Evolutionary conservation across 83 land plant genomes (phyloP), one percentile per base, ranked within the genome.

Genomic region (Thuja plicata): DNA sequence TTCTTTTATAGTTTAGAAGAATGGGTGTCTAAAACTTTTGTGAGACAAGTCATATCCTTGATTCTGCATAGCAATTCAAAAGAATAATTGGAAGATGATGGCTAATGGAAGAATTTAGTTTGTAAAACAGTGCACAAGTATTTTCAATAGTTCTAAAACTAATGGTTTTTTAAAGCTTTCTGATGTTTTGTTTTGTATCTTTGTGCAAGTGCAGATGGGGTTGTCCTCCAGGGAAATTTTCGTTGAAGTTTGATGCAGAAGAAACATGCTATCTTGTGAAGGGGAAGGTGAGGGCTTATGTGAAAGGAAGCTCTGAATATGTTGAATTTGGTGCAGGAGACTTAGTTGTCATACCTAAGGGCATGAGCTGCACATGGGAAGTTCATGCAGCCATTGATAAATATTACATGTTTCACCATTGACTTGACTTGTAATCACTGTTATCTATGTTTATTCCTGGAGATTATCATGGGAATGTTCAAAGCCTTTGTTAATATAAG

Each of bases 281-380:
- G 91, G 97, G 97, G 66, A 95, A 91, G 85, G 96, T 96, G 82
- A 95, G 88, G 89, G 96, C 91, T 27, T 94, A 91, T 87, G 89
- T 90, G 4, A 94, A 95, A 88, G 96, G 95, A 7, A 92, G 93
- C 0, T 90, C 94, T 9, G 95, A 94, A 38, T 89, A 54, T 43
- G 93, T 94, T 60, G 97, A 95, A 88, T 91, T 95, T 86, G 95
- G 95, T 6, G 96, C 94, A 35, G 97, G 97, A 27, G 95, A 96
- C 79, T 87, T 96, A 46, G 97, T 94, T 15, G 90, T 92, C 48
- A 90, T 96, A 84, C 97, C 96, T 2, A 92, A 95, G 84, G 96
- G 96, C 17, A 90, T 96, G 77, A 94, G 95, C 89, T 96, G 97
- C 92, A 96, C 95, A 27, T 96, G 97, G 97, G 96, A 93, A 30